Evolutionary conservation across 139 green algal species (phyloP), one percentile per base, ranked within the genome.

Genomic region (Chlorella sp.): DNA sequence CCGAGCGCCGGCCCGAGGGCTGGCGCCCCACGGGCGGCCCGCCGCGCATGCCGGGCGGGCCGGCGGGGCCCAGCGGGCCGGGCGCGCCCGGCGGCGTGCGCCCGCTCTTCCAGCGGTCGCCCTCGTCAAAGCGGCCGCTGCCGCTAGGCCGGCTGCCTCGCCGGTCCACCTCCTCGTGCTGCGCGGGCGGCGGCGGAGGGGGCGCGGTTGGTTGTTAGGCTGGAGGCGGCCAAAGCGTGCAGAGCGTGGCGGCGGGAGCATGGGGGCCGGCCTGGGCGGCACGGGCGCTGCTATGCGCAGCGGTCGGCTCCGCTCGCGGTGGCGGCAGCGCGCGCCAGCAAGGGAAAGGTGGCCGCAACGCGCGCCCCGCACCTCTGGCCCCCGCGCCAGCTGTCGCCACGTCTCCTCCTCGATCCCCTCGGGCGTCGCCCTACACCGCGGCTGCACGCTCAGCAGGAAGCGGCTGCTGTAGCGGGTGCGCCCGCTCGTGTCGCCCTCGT

Each of bases 331-430:
- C n/a, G n/a, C n/a, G n/a, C n/a, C n/a, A n/a, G n/a, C n/a, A n/a
- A n/a, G n/a, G n/a, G n/a, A n/a, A n/a, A n/a, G n/a, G n/a, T n/a
- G n/a, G n/a, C n/a, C n/a, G n/a, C n/a, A n/a, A n/a, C n/a, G n/a
- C n/a, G n/a, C n/a, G n/a, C n/a, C n/a, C n/a, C n/a, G n/a, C n/a
- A n/a, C n/a, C n/a, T n/a, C n/a, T n/a, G n/a, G n/a, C 53, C 66
- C 69, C 7, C 69, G 51, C 12, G 69, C 65, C 53, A 75, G 69
- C 69, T 75, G 53, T n/a, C 66, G 65, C 53, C 56, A 74, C 6
- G 74, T 75, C 53, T 66, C 53, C 12, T 40, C 45, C 65, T 79
- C 74, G 19, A 69, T 79, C 43, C 33, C 74, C 63, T 79, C 65
- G 11, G 58, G 74, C 42, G 46, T 6, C 15, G 36, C 69, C 53